Percentiles rank a stretch among this genome's conserved stretches.
These are phyloP conservation scores for Trichoderma aggressivum DNA, from an alignment of 2,329 filamentous ascomycete species.

Conservation along the genomic window DNA sequence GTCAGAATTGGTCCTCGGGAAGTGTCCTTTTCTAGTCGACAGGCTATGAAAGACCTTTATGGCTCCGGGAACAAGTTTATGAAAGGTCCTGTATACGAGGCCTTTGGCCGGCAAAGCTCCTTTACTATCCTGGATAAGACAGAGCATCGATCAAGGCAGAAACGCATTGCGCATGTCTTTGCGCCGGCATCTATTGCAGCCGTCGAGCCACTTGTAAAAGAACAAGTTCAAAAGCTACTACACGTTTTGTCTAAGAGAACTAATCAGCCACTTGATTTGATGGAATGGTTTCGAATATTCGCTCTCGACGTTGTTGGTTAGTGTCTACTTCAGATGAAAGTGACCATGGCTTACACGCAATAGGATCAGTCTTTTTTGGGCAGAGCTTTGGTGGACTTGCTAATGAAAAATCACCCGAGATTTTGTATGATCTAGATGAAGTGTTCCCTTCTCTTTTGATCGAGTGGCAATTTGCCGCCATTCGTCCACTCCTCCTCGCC, in stretches of 20 bases:
- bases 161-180: not conserved
- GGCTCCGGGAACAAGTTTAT: not conserved
- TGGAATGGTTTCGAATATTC: conserved; percentile 6
- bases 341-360: not conserved
- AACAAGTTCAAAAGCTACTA: not conserved
- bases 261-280: not conserved
- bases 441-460: conserved; percentile 3
- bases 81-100: conserved; percentile 1
- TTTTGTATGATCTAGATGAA: conserved; percentile 2
- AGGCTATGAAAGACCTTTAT: not conserved
- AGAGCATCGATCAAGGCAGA: not conserved
- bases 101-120: not conserved
- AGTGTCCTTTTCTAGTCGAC: not conserved
- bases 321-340: not conserved
- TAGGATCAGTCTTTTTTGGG: not conserved
- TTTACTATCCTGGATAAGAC: not conserved
- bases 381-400: not conserved
- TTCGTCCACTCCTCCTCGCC: not conserved
- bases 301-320: conserved; percentile 3
- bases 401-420: not conserved
- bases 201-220: not conserved
- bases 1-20: not conserved
- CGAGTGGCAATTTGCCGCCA: not conserved
- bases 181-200: not conserved
- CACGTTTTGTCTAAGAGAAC: not conserved